A percentile compares a stretch with the other conserved stretches of the same genome.
Conservation (phyloP, 257 asterid species). For the Craterostigma plantagineum region DNA sequence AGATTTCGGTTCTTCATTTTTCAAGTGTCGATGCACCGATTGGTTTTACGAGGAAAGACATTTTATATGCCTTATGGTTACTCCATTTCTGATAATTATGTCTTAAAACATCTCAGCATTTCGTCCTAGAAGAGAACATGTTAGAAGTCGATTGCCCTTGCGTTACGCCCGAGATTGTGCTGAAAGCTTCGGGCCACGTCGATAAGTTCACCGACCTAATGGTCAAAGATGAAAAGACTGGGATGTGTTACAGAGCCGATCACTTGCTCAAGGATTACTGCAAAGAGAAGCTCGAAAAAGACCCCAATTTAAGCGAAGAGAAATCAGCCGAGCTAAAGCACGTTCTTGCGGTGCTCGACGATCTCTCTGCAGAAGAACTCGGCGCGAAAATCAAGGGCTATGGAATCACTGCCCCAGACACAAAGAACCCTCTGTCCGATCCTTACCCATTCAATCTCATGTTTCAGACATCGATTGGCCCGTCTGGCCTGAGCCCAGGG, state of each 20-base stretch:
- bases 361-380: slow-evolving; percentile 33
- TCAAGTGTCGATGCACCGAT: too few species aligned
- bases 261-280: slow-evolving; percentile 58
- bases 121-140: slow-evolving; percentile 63
- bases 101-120: slow-evolving; percentile 29
- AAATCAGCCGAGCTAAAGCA: slow-evolving; percentile 30
- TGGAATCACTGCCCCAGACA: slow-evolving; percentile 48
- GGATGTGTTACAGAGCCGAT: slow-evolving; percentile 49
- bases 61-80: neutral
- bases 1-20: too few species aligned
- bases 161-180: slow-evolving; percentile 54
- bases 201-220: slow-evolving; percentile 74
- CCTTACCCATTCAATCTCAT: slow-evolving; percentile 61
- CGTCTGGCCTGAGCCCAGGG: slow-evolving; percentile 49
- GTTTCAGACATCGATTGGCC: slow-evolving; percentile 58
- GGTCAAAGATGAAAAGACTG: slow-evolving; percentile 61
- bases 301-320: slow-evolving; percentile 18
- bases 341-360: slow-evolving; percentile 48
- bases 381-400: slow-evolving; percentile 45
- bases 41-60: too few species aligned
- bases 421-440: slow-evolving; percentile 38
- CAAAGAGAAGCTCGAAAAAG: slow-evolving; percentile 52
- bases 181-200: slow-evolving; percentile 70
- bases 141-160: slow-evolving; percentile 68
- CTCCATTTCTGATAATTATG: neutral